Evolutionary conservation across 257 asterid species (phyloP).

Genomic region (Oldenlandia corymbosa): DNA sequence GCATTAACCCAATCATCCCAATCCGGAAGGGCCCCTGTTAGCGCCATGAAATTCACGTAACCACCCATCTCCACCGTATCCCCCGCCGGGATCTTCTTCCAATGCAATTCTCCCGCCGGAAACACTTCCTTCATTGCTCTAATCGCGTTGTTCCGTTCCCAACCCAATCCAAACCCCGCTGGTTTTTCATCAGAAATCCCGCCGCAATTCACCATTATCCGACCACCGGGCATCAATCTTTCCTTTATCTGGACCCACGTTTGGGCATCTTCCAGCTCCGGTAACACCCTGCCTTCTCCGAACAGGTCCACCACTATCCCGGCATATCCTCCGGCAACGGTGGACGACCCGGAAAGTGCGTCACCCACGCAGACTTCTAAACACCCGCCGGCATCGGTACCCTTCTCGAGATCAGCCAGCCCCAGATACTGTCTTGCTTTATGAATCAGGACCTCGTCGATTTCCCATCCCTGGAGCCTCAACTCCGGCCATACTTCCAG

Average conservation of each 20-base stretch:
- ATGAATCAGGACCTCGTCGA: slow-evolving; percentile 6
- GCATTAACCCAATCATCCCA: neutral
- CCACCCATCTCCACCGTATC: neutral
- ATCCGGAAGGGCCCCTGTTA: slow-evolving; percentile 6
- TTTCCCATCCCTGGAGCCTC: slow-evolving; percentile 8
- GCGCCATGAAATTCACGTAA: neutral
- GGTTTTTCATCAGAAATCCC: neutral
- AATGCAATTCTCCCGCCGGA: neutral
- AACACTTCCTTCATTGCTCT: slow-evolving; percentile 11
- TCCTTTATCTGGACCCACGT: slow-evolving; percentile 3
- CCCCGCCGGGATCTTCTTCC: slow-evolving; percentile 4
- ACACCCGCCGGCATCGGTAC: neutral
- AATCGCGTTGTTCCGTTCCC: neutral
- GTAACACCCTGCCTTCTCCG: neutral
- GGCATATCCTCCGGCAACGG: slow-evolving; percentile 5
- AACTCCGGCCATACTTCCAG: slow-evolving; percentile 5
- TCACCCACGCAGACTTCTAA: neutral
- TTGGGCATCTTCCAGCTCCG: slow-evolving; percentile 7
- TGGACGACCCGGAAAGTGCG: slow-evolving; percentile 3
- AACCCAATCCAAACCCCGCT: neutral
- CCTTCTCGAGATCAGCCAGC: slow-evolving; percentile 3
- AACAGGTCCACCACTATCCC: slow-evolving; percentile 8
- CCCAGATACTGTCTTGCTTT: slow-evolving; percentile 1
- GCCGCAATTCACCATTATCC: slow-evolving; percentile 11
- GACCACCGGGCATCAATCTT: slow-evolving; percentile 4